Base-by-base conservation (phyloP, 1,284 basidiomycete species). In the Ganoderma leucocontextum region DNA sequence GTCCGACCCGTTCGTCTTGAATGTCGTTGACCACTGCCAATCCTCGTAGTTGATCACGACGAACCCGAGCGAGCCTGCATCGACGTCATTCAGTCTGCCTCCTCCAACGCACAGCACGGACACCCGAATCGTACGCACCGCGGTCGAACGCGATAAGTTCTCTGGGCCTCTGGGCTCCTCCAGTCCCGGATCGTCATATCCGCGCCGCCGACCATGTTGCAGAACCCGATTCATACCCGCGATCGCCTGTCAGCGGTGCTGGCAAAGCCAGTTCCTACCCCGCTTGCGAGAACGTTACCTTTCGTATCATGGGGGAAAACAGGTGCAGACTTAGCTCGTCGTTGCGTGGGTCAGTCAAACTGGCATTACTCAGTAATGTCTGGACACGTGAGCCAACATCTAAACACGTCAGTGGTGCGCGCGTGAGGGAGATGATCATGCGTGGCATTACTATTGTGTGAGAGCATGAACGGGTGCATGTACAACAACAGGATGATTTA, bases 21-120 rank as follows among this genome's bases (percentile, higher is more conserved):
- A 90, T 0, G 84, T 86, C 1, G 81, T 63, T 4, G 72, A 83
- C 90, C 91, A 92, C 0, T 78, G 70, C 3, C 81, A 80, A 69
- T 88, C 86, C 2, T 77, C 84, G 70, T 90, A 90, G 77, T 92
- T 91, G 74, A 91, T 91, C 0, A 85, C 90, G 0, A 91, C 84
- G 72, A 87, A 91, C 0, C 89, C 90, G 42, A 80, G 74, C 0
- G 84, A 78, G 13, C 87, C 88, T 88, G 62, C 15, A 22, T 12
- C 12, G 13, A 13, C 33, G 4, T 12, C 17, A 33, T 17, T 29
- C 15, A 29, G 17, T 38, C 9, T 12, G 25, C 17, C 8, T 12
- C n/a, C 4, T n/a, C 25, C 64, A 63, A n/a, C 17, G 6, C 22
- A 8, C 29, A 1, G 29, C 29, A 29, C 29, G 29, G 29, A 58